These are phyloP conservation scores for Russula olivacea DNA, from an alignment of 768 basidiomycete genomes.

Conservation along the genomic window DNA sequence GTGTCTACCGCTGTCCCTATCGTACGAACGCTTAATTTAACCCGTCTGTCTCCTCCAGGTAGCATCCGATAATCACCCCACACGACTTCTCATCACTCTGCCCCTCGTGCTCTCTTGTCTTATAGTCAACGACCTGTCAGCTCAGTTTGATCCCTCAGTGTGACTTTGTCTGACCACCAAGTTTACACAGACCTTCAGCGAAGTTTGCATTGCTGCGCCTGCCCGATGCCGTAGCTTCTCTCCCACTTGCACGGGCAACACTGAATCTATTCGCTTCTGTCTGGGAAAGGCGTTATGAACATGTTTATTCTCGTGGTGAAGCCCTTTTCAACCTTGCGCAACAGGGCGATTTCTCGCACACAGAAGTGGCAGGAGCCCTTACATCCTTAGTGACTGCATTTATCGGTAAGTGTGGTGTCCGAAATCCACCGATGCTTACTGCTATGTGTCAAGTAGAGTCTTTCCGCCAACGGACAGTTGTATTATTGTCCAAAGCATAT, in stretches of 20 bases:
- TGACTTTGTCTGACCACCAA: constrained; percentile 1
- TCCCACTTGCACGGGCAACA: constrained; percentile 45
- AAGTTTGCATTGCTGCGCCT: constrained; percentile 52
- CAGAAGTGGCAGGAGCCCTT: constrained; percentile 42
- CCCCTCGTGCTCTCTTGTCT: constrained; percentile 64
- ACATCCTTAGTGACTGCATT: constrained; percentile 43
- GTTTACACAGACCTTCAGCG: constrained; percentile 47
- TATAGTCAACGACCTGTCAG: constrained; percentile 58
- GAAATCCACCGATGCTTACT: not conserved
- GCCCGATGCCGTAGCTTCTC: constrained; percentile 40
- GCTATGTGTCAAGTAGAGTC: constrained; percentile 36
- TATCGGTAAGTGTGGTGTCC: constrained; percentile 36
- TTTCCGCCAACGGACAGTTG: constrained; percentile 54
- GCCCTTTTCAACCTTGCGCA: constrained; percentile 39
- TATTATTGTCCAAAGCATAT: constrained; percentile 58
- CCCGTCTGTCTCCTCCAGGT: constrained; percentile 21
- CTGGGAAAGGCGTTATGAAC: constrained; percentile 49
- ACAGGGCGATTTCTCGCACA: constrained; percentile 42
- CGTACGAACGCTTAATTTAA: not conserved
- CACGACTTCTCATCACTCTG: constrained; percentile 44
- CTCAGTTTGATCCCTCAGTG: constrained; percentile 3
- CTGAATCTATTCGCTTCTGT: constrained; percentile 44
- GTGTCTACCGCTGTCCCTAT: constrained; percentile 26
- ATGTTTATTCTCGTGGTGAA: constrained; percentile 47
- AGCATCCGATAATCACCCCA: constrained; percentile 24